phyloP scores from a whole-genome alignment of 2,329 filamentous ascomycete species.

The Alternaria hordeiaustralica region DNA sequence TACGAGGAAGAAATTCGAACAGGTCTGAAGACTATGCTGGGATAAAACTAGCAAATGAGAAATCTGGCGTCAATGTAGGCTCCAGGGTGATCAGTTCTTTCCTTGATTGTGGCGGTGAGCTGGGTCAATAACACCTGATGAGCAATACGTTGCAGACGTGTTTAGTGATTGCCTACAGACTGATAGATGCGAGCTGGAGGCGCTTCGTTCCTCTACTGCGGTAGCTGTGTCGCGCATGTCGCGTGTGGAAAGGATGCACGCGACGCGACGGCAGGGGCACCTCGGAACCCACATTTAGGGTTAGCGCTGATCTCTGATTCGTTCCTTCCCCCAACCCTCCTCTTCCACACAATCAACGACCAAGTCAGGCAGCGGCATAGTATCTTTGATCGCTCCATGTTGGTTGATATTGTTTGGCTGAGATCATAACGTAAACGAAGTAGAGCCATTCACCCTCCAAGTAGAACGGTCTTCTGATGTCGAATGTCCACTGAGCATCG shows the following conservation, averaged over 20 bases:
- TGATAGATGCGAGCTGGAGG: not conserved
- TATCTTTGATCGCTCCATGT: not conserved
- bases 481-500: constrained; percentile 1
- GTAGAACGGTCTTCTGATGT: not conserved
- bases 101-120: not conserved
- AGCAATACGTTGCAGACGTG: not conserved
- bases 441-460: not conserved
- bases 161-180: not conserved
- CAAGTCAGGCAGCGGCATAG: not conserved
- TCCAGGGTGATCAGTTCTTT: not conserved
- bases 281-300: not conserved
- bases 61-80: not conserved
- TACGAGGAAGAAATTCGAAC: not conserved
- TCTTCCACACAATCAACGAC: not conserved
- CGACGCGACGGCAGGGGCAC: not conserved
- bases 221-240: not conserved
- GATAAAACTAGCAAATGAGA: not conserved
- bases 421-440: not conserved
- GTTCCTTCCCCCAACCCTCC: not conserved
- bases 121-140: not conserved
- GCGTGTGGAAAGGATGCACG: not conserved
- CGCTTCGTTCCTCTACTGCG: not conserved
- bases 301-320: not conserved
- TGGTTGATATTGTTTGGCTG: not conserved
- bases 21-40: not conserved